These are phyloP conservation scores for Suillus luteus DNA, from an alignment of 768 basidiomycete genomes.

Conservation along the genomic window DNA sequence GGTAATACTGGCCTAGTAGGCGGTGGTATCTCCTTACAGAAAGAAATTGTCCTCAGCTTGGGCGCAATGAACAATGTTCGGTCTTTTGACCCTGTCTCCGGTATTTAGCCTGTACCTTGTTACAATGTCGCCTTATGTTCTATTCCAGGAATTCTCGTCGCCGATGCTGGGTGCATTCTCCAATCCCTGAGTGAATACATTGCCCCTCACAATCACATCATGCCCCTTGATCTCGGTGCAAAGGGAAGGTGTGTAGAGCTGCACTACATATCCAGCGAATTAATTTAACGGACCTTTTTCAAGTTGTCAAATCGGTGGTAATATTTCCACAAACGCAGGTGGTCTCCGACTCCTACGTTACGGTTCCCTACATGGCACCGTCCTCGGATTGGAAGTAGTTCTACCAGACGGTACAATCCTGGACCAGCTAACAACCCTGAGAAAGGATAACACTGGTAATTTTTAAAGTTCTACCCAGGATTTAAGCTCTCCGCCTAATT, in stretches of 20 bases:
- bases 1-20: constrained; percentile 99
- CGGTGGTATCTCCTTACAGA: constrained; percentile 84
- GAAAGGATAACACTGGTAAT: constrained; percentile 97
- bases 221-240: constrained; percentile 94
- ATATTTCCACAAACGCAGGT: constrained; percentile 96
- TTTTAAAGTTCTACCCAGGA: constrained; percentile 15
- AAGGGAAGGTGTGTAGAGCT: constrained; percentile 76
- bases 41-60: constrained; percentile 87
- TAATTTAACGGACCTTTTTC: constrained; percentile 11
- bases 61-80: constrained; percentile 81
- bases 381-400: constrained; percentile 94
- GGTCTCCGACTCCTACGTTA: constrained; percentile 94
- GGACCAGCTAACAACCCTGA: constrained; percentile 82
- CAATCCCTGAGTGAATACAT: constrained; percentile 87
- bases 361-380: constrained; percentile 92
- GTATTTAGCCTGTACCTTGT: constrained; percentile 38
- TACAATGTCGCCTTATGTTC: constrained; percentile 13
- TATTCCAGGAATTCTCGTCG: constrained; percentile 75
- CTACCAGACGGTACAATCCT: constrained; percentile 92
- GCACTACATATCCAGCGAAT: neutral
- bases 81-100: constrained; percentile 82
- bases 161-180: constrained; percentile 94
- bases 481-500: neutral
- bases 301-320: constrained; percentile 97
- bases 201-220: constrained; percentile 86